These are phyloP conservation scores for Schizopora paradoxa DNA, from an alignment of 1,284 basidiomycete genomes.

Conservation along the genomic window DNA sequence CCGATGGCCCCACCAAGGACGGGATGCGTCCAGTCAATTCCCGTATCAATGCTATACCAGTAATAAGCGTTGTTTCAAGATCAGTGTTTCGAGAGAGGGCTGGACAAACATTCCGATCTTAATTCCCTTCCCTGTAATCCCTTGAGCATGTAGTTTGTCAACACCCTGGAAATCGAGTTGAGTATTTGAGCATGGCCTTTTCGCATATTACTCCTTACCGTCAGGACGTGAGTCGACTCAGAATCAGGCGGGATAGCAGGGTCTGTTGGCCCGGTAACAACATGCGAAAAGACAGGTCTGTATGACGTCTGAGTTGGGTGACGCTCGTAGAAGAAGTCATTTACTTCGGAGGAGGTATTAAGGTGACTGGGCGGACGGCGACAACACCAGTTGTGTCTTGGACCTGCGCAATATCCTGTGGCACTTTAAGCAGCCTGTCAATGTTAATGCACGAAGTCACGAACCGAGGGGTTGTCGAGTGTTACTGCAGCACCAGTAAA, in stretches of 20 bases:
- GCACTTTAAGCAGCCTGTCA: not conserved
- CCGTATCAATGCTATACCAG: constrained; percentile 34
- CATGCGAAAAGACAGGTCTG: constrained; percentile 28
- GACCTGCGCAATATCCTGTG: constrained; percentile 25
- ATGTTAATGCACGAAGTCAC: constrained; percentile 21
- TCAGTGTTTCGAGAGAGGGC: not conserved
- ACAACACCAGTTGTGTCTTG: constrained; percentile 25
- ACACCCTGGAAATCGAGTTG: constrained; percentile 29
- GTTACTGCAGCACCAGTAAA: constrained; percentile 41
- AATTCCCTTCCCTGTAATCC: constrained; percentile 45
- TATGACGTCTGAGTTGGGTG: not conserved
- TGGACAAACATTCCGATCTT: constrained; percentile 42
- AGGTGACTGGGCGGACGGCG: constrained; percentile 28
- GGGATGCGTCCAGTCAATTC: constrained; percentile 58
- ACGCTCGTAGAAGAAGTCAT: not conserved
- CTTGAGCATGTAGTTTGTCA: constrained; percentile 45
- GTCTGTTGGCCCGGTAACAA: constrained; percentile 31
- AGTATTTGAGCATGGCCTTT: not conserved
- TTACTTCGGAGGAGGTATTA: constrained; percentile 26
- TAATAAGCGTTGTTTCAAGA: not conserved
- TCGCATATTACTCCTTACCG: constrained; percentile 21
- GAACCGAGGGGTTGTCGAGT: constrained; percentile 20
- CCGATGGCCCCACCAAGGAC: constrained; percentile 61
- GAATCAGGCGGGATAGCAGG: constrained; percentile 30
- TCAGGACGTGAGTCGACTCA: constrained; percentile 33